Percentiles rank a stretch among this genome's conserved stretches.
Evolutionary conservation across 257 asterid genomes (phyloP).

Genomic region (Nicotiana noctiflora): DNA sequence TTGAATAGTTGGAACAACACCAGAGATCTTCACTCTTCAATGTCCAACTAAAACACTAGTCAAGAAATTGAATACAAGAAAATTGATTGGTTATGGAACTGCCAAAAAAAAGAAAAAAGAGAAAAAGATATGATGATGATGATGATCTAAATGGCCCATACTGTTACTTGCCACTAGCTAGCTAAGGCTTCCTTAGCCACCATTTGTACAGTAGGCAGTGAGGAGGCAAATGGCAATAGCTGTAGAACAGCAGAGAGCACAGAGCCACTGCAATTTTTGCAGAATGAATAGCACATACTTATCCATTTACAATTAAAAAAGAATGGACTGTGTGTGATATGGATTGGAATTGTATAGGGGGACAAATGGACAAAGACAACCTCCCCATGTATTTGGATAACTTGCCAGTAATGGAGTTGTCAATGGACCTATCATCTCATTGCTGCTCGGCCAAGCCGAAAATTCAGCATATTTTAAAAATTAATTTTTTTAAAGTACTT

Average conservation of each 20-base stretch:
- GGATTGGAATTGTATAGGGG: background rate
- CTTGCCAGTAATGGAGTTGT: background rate
- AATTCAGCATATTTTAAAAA: too few species aligned
- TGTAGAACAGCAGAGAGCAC: background rate
- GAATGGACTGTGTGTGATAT: background rate
- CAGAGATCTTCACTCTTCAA: background rate
- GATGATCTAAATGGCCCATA: constrained; percentile 1
- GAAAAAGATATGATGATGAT: background rate
- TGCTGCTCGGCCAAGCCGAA: background rate
- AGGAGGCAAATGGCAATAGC: background rate
- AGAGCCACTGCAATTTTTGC: background rate
- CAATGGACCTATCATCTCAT: background rate
- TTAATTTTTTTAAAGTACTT: too few species aligned
- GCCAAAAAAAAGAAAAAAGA: background rate
- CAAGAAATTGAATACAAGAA: constrained; percentile 4
- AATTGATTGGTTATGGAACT: constrained; percentile 23
- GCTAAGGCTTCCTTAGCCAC: background rate
- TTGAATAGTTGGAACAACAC: background rate
- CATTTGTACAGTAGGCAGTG: background rate
- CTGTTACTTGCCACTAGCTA: constrained; percentile 1
- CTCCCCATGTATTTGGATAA: constrained; percentile 5
- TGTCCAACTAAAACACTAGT: background rate
- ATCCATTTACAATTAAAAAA: constrained; percentile 10
- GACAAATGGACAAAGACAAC: background rate
- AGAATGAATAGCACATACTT: background rate